Evolutionary conservation across 78 protist species (phyloP).

Genomic region (slime mould (Dictyostelium discoideum)): dicty_2.7 NC_007088.5:3999501-4000000

Average conservation of each 20-base stretch:
- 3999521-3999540: neutral
- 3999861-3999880: neutral
- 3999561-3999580: neutral
- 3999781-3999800: neutral
- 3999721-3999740: slow-evolving; percentile 1
- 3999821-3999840: neutral
- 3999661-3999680: neutral
- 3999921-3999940: neutral
- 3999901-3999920: neutral
- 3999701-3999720: neutral
- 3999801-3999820: neutral
- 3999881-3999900: neutral
- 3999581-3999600: neutral
- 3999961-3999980: too few species aligned
- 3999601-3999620: neutral
- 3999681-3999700: neutral
- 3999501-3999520: neutral
- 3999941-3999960: neutral
- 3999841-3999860: neutral
- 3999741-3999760: neutral
- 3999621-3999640: neutral
- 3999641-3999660: neutral
- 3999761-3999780: neutral
- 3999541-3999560: neutral
- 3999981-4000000: neutral